Evolutionary conservation across 106 monocot species (phyloP), one percentile per base, ranked within the genome.

Genomic region (Narthecium ossifragum): DNA sequence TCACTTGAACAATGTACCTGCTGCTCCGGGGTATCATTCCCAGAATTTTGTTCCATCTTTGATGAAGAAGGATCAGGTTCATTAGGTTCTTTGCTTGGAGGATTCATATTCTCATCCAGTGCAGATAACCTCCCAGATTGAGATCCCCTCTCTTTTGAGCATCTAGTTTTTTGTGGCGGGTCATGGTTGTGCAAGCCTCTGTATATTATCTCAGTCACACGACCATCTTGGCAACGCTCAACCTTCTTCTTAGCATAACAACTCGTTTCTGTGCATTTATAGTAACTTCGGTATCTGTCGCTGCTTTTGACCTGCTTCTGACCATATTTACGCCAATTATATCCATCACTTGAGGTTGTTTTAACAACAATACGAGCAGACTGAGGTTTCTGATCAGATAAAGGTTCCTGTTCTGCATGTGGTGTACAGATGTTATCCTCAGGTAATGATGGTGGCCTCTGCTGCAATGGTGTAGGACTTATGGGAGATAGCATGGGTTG

Each of bases 231-330:
- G 37, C 69, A 79, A 46, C 51, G 66, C 60, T 88, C 79, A 22
- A 88, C 83, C 58, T 88, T 88, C 79, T 83, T 88, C 73, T 88
- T 88, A 55, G 76, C 79, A 1, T 62, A 48, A 59, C 88, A 88
- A 70, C 34, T 59, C 25, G 79, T 29, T 53, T 69, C 62, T 8
- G 88, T 79, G 65, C 88, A 88, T 70, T 65, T 79, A 27, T 88
- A 88, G 39, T 88, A 88, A 51, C 88, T 88, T 52, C 88, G 64
- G 31, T 67, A 72, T 45, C 60, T 88, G 11, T 83, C 83, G 53
- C 82, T 82, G 46, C 78, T 75, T 65, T 88, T 88, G 49, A 88
- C 88, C 53, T 79, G 88, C 76, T 88, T 88, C 67, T 88, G 88
- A 14, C 88, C 88, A 48, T 88, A 88, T 57, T 88, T 88, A 32